Base-by-base conservation (phyloP, 2,329 filamentous ascomycete species). In the Amesomyces nigricolor region DNA sequence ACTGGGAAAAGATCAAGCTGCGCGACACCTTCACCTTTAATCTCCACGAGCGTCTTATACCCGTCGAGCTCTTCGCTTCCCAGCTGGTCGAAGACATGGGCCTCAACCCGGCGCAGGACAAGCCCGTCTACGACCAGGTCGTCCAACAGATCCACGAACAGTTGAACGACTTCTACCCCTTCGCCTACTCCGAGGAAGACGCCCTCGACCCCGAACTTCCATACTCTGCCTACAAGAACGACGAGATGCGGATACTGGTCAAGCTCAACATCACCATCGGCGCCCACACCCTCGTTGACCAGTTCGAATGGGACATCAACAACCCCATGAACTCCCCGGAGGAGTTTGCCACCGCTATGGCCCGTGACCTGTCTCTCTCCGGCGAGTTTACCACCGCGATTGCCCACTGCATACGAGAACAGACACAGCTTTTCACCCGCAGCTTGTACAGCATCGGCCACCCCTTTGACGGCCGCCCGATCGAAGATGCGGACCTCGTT, bases 21-120 rank as follows among this genome's bases (percentile, higher is more conserved):
- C 88, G 94, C 69, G 94, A 99, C 71, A 97, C 94, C 0, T 96
- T 99, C 64, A 97, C 94, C 3, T 99, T 92, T 91, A 99, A 99
- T 70, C 78, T 97, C 37, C 89, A 96, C 73, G 94, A 99, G 69
- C 86, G 91, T 56, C 80, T 94, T 11, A 82, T 95, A 3, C 79
- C 83, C 19, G 82, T 86, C 17, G 87, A 95, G 55, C 71, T 94
- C 10, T 97, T 97, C 69, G 89, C 91, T 1, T 84, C 89, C 56
- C 91, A 94, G 68, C 78, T 99, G 17, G 83, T 97, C 5, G 94
- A 99, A 70, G 94, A 99, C 68, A 82, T 99, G 66, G 89, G 90
- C 2, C 73, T 88, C 29, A 87, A 91, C 64, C 80, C 86, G 37
- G 86, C 89, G 47, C 80, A 86, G 10, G 78, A 81, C 6, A 79